Percentiles rank a stretch among this genome's conserved stretches.
Conservation (phyloP, 2,329 filamentous ascomycete species). For the Knufia fluminis region DNA sequence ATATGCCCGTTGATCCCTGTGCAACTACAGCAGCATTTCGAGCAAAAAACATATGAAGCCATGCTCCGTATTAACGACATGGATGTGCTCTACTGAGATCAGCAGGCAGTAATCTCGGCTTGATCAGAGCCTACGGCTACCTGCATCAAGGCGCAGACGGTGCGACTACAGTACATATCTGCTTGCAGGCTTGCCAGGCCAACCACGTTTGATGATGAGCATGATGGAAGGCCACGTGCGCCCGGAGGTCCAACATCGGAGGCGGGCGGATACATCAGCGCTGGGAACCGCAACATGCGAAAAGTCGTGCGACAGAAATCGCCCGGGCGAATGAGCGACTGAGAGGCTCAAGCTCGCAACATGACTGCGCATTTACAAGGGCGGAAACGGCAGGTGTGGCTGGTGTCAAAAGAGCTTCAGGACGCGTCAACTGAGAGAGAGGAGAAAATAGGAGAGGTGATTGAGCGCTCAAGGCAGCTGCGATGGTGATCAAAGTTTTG, state of each 20-base stretch:
- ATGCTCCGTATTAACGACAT: background rate
- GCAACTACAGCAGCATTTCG: background rate
- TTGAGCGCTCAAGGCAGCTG: background rate
- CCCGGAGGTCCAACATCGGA: background rate
- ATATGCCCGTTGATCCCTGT: no score
- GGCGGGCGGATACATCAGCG: background rate
- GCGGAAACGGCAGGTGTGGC: background rate
- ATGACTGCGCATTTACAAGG: background rate
- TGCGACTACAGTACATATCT: background rate
- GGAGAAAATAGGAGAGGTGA: constrained; percentile 1
- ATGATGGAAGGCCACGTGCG: background rate
- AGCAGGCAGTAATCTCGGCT: background rate
- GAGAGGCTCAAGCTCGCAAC: background rate
- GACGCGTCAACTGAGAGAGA: background rate
- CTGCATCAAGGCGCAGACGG: background rate
- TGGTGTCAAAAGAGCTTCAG: background rate
- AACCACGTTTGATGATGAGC: background rate
- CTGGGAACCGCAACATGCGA: background rate
- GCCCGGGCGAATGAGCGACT: background rate
- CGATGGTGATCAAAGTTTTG: background rate
- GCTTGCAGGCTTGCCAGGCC: background rate
- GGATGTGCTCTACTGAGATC: background rate
- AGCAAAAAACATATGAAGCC: background rate
- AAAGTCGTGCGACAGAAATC: background rate
- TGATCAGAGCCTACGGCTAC: background rate